Conservation (phyloP, 1,284 basidiomycete species). For the Leccinum pallidistipes region DNA sequence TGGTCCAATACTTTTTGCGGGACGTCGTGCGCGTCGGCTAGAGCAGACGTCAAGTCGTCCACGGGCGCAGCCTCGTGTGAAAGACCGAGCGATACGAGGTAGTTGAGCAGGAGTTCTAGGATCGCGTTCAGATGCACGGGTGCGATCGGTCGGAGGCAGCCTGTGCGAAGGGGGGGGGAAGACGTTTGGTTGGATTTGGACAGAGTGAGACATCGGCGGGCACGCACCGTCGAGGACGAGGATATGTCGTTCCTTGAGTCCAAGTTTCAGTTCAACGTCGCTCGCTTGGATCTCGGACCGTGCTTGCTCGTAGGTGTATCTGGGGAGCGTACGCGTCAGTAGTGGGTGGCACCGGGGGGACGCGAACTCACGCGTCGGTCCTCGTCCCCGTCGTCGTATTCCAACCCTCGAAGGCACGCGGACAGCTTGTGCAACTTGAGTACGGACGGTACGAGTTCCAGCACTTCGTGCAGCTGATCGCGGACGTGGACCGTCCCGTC, state of each 20-base stretch:
- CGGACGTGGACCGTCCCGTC: slow-evolving; percentile 55
- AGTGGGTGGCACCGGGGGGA: not conserved
- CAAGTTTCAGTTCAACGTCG: slow-evolving; percentile 66
- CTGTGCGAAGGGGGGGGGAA: slow-evolving; percentile 35
- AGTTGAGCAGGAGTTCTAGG: slow-evolving; percentile 71
- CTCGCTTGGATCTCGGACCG: slow-evolving; percentile 70
- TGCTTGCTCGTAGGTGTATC: no score
- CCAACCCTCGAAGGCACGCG: slow-evolving; percentile 57
- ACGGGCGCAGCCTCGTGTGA: slow-evolving; percentile 50
- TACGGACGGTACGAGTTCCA: slow-evolving; percentile 74
- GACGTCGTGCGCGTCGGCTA: slow-evolving; percentile 77
- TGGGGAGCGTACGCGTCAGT: slow-evolving; percentile 1
- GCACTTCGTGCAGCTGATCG: slow-evolving; percentile 72
- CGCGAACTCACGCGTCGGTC: slow-evolving; percentile 34
- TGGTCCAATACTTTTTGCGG: slow-evolving; percentile 59
- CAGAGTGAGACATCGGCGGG: not conserved
- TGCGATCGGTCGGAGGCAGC: slow-evolving; percentile 68
- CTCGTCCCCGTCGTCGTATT: slow-evolving; percentile 66
- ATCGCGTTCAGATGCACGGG: slow-evolving; percentile 64
- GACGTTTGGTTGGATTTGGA: not conserved
- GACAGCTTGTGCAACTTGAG: slow-evolving; percentile 74
- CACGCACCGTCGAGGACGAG: slow-evolving; percentile 67
- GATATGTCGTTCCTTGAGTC: slow-evolving; percentile 64
- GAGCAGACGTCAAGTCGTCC: slow-evolving; percentile 51
- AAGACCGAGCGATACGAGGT: slow-evolving; percentile 60